Percentiles rank a stretch among this genome's conserved stretches.
Conservation (phyloP, 495 filamentous ascomycete species). For the Hapsidospora chrysogenum region DNA sequence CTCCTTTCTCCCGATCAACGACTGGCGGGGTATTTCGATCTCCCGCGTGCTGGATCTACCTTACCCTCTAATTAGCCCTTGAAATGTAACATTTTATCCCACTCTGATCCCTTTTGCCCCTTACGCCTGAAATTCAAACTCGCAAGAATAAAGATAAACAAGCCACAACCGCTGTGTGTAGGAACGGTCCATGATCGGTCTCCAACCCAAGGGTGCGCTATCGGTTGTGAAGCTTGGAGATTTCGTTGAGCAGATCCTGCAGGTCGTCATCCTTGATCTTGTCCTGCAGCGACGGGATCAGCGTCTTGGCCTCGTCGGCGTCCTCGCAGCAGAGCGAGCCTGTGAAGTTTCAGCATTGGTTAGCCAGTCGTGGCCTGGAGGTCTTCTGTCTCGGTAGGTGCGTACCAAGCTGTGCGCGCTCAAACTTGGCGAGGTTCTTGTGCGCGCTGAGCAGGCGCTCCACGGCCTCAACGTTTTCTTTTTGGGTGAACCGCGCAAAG, state of each 20-base stretch:
- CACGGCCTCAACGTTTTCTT: conserved; percentile 83
- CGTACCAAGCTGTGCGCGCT: conserved; percentile 79
- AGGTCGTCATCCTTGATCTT: conserved; percentile 82
- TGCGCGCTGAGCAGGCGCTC: conserved; percentile 63
- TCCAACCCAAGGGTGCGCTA: not conserved
- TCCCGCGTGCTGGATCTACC: too few species aligned
- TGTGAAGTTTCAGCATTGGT: conserved; percentile 13
- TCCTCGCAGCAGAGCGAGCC: conserved; percentile 83
- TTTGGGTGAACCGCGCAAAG: conserved; percentile 88
- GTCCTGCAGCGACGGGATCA: conserved; percentile 76
- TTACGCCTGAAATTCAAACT: too few species aligned
- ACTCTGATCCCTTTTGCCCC: too few species aligned
- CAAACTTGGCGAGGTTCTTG: conserved; percentile 73
- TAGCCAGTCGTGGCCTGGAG: too few species aligned
- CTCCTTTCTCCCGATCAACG: too few species aligned
- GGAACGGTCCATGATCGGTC: too few species aligned
- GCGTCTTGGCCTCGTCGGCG: conserved; percentile 87
- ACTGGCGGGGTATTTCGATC: too few species aligned
- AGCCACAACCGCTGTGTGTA: too few species aligned
- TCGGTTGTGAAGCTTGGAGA: conserved; percentile 45
- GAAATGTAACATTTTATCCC: too few species aligned
- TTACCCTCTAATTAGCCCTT: too few species aligned
- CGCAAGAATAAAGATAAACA: too few species aligned
- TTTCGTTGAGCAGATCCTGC: conserved; percentile 75
- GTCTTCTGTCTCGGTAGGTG: too few species aligned